Conservation (phyloP, 208 protist species). For the Jaenimonas drosophilae region DNA sequence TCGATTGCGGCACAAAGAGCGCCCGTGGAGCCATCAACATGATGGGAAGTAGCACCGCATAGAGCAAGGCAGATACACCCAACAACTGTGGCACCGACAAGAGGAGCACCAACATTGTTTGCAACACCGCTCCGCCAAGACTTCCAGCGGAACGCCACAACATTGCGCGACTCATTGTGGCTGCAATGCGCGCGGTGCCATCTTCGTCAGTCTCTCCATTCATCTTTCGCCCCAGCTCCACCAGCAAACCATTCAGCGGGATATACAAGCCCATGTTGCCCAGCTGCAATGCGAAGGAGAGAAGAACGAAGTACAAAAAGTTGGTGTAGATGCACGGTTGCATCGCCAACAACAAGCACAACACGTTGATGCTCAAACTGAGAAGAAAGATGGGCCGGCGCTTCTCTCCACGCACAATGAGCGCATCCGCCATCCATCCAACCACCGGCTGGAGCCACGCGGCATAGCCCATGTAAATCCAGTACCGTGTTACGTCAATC, state of each 20-base stretch:
- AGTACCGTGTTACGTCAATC: conserved; percentile 23
- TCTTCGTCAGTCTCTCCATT: conserved; percentile 27
- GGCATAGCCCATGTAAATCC: conserved; percentile 25
- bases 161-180: conserved; percentile 31
- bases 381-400: conserved; percentile 16
- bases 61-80: conserved; percentile 11
- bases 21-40: conserved; percentile 7
- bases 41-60: conserved; percentile 14
- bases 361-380: conserved; percentile 7
- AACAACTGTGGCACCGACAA: conserved; percentile 9
- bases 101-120: conserved; percentile 7
- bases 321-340: not conserved
- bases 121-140: conserved; percentile 17
- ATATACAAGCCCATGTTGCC: conserved; percentile 29
- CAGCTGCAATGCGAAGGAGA: conserved; percentile 18
- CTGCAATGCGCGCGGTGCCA: conserved; percentile 18
- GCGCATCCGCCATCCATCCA: not conserved
- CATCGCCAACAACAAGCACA: conserved; percentile 13
- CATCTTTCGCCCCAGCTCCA: conserved; percentile 22
- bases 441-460: conserved; percentile 19
- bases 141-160: conserved; percentile 27
- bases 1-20: conserved; percentile 16
- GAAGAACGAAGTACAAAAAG: conserved; percentile 11
- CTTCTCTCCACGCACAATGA: conserved; percentile 7
- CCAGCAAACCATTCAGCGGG: conserved; percentile 27